Conservation (phyloP, 768 basidiomycete species). For the Psilocybe subaeruginosa region DNA sequence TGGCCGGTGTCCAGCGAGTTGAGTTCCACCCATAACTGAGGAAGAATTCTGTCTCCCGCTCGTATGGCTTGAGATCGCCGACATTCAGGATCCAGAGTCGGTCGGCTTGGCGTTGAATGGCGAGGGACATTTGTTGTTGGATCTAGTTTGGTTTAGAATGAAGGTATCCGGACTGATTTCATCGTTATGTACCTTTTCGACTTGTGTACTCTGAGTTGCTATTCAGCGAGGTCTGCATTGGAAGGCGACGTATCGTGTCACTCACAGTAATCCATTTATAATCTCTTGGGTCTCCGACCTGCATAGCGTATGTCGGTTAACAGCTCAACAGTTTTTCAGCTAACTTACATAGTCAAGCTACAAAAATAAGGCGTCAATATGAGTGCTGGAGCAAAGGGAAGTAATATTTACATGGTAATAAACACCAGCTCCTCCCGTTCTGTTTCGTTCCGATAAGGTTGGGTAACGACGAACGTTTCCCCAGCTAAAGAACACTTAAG, state of each 20-base stretch:
- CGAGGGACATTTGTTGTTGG: conserved; percentile 72
- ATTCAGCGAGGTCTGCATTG: neutral
- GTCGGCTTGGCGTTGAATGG: conserved; percentile 58
- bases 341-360: conserved; percentile 50
- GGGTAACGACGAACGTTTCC: conserved; percentile 73
- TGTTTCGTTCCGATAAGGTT: conserved; percentile 51
- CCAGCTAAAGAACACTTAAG: conserved; percentile 42
- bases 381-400: neutral
- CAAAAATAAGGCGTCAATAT: conserved; percentile 3
- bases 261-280: conserved; percentile 74
- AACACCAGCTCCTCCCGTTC: conserved; percentile 70
- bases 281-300: conserved; percentile 67
- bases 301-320: conserved; percentile 4
- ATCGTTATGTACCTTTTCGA: conserved; percentile 42
- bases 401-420: conserved; percentile 58
- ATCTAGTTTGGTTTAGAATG: conserved; percentile 32
- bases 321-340: conserved; percentile 2
- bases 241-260: neutral
- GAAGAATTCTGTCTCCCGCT: conserved; percentile 74
- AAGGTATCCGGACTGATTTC: neutral
- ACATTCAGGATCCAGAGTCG: conserved; percentile 76
- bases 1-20: conserved; percentile 55
- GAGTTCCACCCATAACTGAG: conserved; percentile 64
- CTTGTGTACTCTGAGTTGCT: conserved; percentile 47
- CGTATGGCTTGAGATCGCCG: conserved; percentile 76